Evolutionary conservation across 2,329 filamentous ascomycete genomes (phyloP), one percentile per base, ranked within the genome.

Genomic region (Stagonosporopsis cucurbitacearum): DNA sequence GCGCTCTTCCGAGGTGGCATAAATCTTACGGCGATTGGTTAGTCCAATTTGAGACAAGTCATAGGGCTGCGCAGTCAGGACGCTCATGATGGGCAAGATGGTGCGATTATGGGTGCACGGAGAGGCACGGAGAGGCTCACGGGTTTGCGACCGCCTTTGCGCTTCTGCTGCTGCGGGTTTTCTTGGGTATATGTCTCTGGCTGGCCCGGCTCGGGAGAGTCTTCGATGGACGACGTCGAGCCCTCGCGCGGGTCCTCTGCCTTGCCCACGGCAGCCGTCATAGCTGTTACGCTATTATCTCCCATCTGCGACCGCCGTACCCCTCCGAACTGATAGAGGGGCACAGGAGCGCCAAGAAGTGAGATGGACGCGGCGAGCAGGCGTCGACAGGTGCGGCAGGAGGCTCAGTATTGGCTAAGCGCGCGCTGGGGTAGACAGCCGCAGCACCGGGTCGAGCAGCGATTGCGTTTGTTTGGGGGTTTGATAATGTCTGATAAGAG

Each of bases 1-100:
- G 71, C 95, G 88, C 79, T 99, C 95, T 78, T 99, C 95, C 11
- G 95, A 98, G 32, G 95, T 99, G 50, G 95, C 95, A 83, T 99
- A 99, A 63, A 97, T 97, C 94, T 97, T 76, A 67, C 71, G 70
- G 54, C 66, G 71, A 59, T 74, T 71, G 55, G 75, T 78, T 75
- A 78, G 75, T 71, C 58, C 68, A 61, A 70, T 69, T 57, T 67
- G 69, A 44, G 70, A 71, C 71, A 75, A 69, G 45, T 62, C 55
- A 37, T 65, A 59, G 53, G 63, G 58, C 25, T 60, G 63, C 60
- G 63, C 65, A 60, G 59, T 37, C 45, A 57, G 44, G 60, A 61
- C 57, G 50, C 64, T 56, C 63, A 70, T 64, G 62, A 59, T 59
- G 64, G 61, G 58, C 61, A 61, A 56, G 53, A 51, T 51, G 48